Evolutionary conservation across 495 filamentous ascomycete species (phyloP), one percentile per base, ranked within the genome.

Genomic region (Parachaetomium inaequale): DNA sequence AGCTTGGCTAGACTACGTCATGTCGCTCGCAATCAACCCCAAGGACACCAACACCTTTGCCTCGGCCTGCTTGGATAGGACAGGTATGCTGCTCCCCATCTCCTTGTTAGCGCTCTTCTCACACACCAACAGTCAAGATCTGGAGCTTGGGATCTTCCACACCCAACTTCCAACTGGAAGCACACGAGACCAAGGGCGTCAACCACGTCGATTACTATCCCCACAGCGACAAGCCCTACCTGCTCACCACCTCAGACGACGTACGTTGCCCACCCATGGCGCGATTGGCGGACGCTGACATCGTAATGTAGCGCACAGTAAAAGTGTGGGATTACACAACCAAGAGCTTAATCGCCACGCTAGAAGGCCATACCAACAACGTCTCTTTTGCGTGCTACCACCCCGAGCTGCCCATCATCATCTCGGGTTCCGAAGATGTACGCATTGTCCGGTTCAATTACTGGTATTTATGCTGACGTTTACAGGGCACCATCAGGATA

Each of bases 311-410:
- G 72, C 86, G 88, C 67, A 95, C 91, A 1, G 89, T 93, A 60
- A 91, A 99, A 84, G 84, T 99, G 36, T 99, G 94, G 95, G 95
- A 98, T 72, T 97, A 98, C 77, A 98, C 94, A 4, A 98, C 93
- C 32, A 98, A 98, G 76, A 93, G 91, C 42, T 82, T 97, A 45
- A 96, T 98, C 72, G 93, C 93, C 28, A 98, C 93, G 31, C 79
- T 99, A 28, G 94, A 99, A 76, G 95, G 95, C 49, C 94, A 99
- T 69, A 95, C 93, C 7, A 96, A 91, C 76, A 99, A 99, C 68
- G 94, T 99, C n/a, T 96, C 91, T 8, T 99, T 98, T 69, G 94
- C 94, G 21, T 96, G 92, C 76, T 99, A 96, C 71, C 94, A 99
- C 72, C 94, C 94, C 0, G 95, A 98, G 75, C 78, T 99, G 32